These are phyloP conservation scores for Phallus indusiatus DNA, from an alignment of 768 basidiomycete species.

Conservation along the genomic window DNA sequence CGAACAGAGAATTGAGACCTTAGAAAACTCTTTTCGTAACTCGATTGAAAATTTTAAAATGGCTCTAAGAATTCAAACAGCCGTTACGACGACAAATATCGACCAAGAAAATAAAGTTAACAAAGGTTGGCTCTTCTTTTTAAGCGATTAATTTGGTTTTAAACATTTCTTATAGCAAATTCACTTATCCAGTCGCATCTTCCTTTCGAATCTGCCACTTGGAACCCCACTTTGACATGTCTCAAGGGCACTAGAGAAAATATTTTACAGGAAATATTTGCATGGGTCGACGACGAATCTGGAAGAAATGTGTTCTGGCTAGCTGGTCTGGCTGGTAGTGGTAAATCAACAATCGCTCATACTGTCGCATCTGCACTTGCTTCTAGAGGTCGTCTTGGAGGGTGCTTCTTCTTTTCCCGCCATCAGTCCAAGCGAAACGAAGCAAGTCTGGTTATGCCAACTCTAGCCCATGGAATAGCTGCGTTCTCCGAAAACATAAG, in stretches of 20 bases:
- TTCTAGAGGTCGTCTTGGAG: background rate
- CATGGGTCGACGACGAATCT: conserved; percentile 16
- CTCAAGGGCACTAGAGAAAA: background rate
- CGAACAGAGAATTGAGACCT: background rate
- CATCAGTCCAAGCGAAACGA: background rate
- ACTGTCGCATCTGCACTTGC: background rate
- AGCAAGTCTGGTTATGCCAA: background rate
- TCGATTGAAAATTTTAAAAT: background rate
- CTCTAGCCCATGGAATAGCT: background rate
- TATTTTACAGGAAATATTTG: conserved; percentile 14
- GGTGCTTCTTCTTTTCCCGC: background rate
- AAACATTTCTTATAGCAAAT: background rate
- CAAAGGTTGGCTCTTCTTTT: background rate
- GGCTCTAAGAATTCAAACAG: background rate
- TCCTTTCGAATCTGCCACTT: background rate
- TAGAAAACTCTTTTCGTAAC: background rate
- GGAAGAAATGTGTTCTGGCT: conserved; percentile 21
- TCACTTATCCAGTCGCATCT: background rate
- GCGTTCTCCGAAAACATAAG: background rate
- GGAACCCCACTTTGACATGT: background rate
- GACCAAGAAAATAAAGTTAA: background rate
- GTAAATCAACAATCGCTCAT: conserved; percentile 30
- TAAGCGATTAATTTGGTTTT: background rate
- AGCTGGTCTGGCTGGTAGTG: conserved; percentile 25
- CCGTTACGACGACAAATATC: background rate